Base-by-base conservation (phyloP, 2,329 filamentous ascomycete species). In the Pestalotiopsis fici region DNA sequence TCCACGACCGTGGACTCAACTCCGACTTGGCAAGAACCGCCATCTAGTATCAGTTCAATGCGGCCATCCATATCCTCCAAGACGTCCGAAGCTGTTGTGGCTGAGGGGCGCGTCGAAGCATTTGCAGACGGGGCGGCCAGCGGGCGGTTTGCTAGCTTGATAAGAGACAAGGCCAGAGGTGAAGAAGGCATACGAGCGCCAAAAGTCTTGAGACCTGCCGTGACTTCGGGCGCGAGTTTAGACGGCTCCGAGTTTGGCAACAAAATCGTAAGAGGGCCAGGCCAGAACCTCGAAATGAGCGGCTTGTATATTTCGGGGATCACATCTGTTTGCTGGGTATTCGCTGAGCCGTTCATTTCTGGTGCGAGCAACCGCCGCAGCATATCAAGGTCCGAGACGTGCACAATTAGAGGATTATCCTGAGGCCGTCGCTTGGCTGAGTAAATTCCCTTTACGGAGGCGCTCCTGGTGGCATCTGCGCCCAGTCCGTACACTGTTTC, bases 1-100 rank as follows among this genome's bases (percentile, higher is more conserved):
- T 98, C 96, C 0, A 99, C 94, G 1, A 99, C 96, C 0, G 96
- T 99, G 77, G 94, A 98, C 81, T 99, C 96, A 0, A 99, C 94
- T 1, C 96, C 96, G 12, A 99, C 94, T 23, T 87, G 86, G 74
- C 95, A 98, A 0, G 90, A 82, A 0, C 96, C 96, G 2, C 95
- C 96, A 72, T 99, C 95, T 0, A 99, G 83, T 67, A 99, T 96
- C 5, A 95, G 84, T 73, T 93, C 90, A 71, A 99, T 97, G 61
- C 91, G 88, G 0, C 94, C 94, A 47, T 90, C 80, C 12, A 99
- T 83, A 77, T 99, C 96, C 69, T 97, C 90, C 25, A 90, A 85
- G 13, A 99, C 96, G 78, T 99, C 96, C 74, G 92, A 90, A 1
- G 96, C 96, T 0, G 92, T 91, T 0, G 96, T 99, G 0, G 96